phyloP scores from a whole-genome alignment of 108 stramenopile species.

The Pseudonitzschia multiseries region DNA sequence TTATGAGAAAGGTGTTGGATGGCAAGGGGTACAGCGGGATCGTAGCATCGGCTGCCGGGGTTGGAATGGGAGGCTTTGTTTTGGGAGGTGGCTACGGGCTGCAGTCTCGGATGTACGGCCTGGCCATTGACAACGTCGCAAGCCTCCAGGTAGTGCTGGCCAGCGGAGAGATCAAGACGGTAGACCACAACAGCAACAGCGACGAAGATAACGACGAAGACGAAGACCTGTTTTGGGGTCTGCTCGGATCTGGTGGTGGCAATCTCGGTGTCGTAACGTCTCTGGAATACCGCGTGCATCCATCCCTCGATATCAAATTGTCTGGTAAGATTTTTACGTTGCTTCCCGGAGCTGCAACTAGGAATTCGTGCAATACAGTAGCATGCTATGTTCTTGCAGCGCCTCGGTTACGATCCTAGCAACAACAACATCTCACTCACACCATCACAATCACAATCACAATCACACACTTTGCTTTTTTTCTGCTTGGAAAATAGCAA shows the following conservation, averaged over 20 bases:
- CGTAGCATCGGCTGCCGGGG: conserved; percentile 12
- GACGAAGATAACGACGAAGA: no score
- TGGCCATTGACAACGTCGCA: conserved; percentile 38
- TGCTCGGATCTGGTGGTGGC: conserved; percentile 40
- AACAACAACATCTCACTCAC: neutral
- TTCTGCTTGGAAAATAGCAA: neutral
- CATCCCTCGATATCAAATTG: conserved; percentile 29
- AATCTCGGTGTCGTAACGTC: conserved; percentile 34
- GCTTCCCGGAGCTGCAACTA: neutral
- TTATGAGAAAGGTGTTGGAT: conserved; percentile 12
- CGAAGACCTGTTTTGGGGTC: conserved; percentile 45
- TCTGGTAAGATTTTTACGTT: conserved; percentile 1
- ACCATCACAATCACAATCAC: no score
- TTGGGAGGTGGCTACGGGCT: conserved; percentile 31
- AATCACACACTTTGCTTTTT: no score
- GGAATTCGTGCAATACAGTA: neutral
- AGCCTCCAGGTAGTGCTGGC: conserved; percentile 31
- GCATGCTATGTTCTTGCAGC: neutral
- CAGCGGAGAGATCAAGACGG: conserved; percentile 28
- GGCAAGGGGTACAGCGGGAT: conserved; percentile 19
- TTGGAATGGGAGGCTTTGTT: conserved; percentile 27
- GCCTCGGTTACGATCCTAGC: neutral
- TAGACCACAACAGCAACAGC: no score
- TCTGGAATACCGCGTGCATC: conserved; percentile 19
- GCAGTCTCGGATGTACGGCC: conserved; percentile 19